Evolutionary conservation across 1,284 basidiomycete genomes (phyloP), one percentile per base, ranked within the genome.

Genomic region (Neotropicomus parvogracilis): DNA sequence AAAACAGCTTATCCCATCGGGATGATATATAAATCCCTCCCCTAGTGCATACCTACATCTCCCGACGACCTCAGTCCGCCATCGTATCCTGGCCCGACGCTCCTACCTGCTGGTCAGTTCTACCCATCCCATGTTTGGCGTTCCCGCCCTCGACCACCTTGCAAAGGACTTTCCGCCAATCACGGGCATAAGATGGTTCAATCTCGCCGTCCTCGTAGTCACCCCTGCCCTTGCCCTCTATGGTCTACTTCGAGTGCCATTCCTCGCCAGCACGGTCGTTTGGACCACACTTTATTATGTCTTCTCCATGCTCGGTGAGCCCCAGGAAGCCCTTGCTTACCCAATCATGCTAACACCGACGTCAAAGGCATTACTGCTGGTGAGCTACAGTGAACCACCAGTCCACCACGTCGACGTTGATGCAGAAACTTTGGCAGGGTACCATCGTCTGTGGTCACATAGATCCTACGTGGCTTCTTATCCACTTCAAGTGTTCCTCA

Each of bases 361-460:
- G n/a, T 49, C 51, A 32, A 50, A 61, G 88, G 77, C 48, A 79
- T 79, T 40, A 80, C 78, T 35, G 78, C 78, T 55, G 89, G 89
- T 73, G 65, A 57, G 71, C 56, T 35, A 39, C 26, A 24, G 14
- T 6, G 11, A 9, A 40, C 38, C 20, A 4, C 33, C 26, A n/a
- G n/a, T n/a, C n/a, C n/a, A n/a, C n/a, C n/a, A 8, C 12, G 21
- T 38, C 16, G 12, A 27, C 41, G 27, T 42, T 32, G 38, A 37
- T 36, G 36, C 40, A 20, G 33, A 44, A 14, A 43, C 29, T 38
- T 41, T 41, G 48, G 32, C 59, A 78, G 92, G 92, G 38, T 95
- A 95, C 70, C 92, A 95, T 70, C 80, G 92, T 41, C 75, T 95
- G 2, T 95, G 90, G 89, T 90, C 93, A 3, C 92, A 95, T 67